phyloP scores from a whole-genome alignment of 345 rosid species.

The Microcos paniculata region DNA sequence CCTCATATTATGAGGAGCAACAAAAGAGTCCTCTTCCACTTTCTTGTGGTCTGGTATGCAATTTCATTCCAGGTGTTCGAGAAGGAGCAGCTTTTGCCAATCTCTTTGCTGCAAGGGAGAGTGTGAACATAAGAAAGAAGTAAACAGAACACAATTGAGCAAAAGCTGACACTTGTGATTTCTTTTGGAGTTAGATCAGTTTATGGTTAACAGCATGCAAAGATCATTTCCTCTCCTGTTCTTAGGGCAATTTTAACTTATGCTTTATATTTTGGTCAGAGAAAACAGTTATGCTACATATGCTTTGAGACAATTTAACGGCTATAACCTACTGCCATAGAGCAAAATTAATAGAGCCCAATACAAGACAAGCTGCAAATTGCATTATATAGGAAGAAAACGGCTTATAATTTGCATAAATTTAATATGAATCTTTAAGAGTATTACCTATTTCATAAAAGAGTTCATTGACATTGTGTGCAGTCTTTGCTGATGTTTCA shows the following conservation, averaged over 20 bases:
- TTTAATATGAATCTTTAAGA: not conserved
- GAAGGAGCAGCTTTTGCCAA: slow-evolving; percentile 60
- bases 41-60: slow-evolving; percentile 45
- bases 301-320: not conserved
- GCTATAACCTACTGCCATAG: not conserved
- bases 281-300: too few species aligned
- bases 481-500: slow-evolving; percentile 72
- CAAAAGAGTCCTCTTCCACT: slow-evolving; percentile 53
- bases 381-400: not conserved
- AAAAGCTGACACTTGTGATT: not conserved
- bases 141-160: not conserved
- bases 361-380: not conserved
- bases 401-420: not conserved
- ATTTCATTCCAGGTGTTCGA: slow-evolving; percentile 62
- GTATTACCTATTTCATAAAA: slow-evolving; percentile 68
- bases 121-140: slow-evolving; percentile 3
- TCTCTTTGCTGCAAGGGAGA: slow-evolving; percentile 55
- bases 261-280: too few species aligned
- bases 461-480: slow-evolving; percentile 73
- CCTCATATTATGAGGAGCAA: slow-evolving; percentile 40
- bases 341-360: not conserved
- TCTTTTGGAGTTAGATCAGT: not conserved
- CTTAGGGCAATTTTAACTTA: too few species aligned
- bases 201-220: not conserved
- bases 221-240: not conserved